phyloP scores from a whole-genome alignment of 2,329 filamentous ascomycete species.

The Verticillium klebahnii region DNA sequence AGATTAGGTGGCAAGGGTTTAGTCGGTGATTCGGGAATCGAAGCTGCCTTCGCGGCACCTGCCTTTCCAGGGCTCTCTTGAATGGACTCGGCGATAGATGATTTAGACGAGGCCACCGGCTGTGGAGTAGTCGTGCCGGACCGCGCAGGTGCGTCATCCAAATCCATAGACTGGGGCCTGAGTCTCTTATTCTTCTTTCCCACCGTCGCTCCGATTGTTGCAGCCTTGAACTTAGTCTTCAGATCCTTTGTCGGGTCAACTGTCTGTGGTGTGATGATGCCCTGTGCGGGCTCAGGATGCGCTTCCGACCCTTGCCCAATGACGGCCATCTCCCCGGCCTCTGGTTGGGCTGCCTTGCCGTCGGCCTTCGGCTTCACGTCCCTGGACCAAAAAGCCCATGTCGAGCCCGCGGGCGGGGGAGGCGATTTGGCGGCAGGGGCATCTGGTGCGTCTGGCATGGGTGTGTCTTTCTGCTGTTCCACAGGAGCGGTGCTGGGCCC shows the following conservation, averaged over 20 bases:
- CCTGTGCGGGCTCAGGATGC: constrained; percentile 43
- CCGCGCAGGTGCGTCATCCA: constrained; percentile 30
- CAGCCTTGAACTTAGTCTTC: constrained; percentile 19
- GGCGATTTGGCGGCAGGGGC: constrained; percentile 20
- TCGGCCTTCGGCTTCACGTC: constrained; percentile 38
- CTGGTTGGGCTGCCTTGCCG: constrained; percentile 26
- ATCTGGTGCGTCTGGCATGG: constrained; percentile 35
- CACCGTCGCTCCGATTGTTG: constrained; percentile 16
- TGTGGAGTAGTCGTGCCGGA: constrained; percentile 28
- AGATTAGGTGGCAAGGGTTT: constrained; percentile 52
- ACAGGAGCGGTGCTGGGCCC: constrained; percentile 3
- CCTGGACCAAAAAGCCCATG: constrained; percentile 79
- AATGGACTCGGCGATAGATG: constrained; percentile 15
- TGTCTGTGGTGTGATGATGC: constrained; percentile 32
- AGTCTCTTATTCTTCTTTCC: constrained; percentile 39
- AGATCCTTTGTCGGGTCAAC: constrained; percentile 23
- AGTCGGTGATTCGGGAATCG: constrained; percentile 31
- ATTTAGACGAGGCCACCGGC: constrained; percentile 18
- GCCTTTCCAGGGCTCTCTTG: constrained; percentile 11
- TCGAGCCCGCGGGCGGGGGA: constrained; percentile 53
- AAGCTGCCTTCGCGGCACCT: constrained; percentile 4
- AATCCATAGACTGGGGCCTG: constrained; percentile 43
- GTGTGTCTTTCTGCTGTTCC: constrained; percentile 33
- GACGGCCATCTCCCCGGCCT: constrained; percentile 51
- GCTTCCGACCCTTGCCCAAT: constrained; percentile 53